A percentile compares a stretch with the other conserved stretches of the same genome.
Evolutionary conservation across 225 moss, liverwort and hornwort genomes (phyloP).

Genomic region (Bryoerythrophyllum caledonicum): DNA sequence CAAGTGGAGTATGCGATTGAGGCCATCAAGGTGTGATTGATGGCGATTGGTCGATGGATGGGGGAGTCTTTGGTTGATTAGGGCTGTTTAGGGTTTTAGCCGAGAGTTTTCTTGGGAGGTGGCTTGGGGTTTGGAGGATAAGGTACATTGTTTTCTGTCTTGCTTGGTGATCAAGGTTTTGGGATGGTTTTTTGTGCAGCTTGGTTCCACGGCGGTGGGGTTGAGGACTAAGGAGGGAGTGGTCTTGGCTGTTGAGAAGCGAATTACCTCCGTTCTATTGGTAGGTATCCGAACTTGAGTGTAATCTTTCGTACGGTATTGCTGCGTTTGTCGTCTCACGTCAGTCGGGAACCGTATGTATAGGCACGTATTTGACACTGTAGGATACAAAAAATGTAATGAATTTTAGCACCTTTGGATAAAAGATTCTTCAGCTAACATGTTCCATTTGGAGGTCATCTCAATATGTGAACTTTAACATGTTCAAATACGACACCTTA

Average conservation of each 20-base stretch:
- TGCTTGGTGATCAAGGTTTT: neutral
- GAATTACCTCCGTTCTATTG: conserved; percentile 51
- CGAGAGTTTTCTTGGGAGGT: neutral
- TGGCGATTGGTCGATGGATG: neutral
- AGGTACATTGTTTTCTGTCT: neutral
- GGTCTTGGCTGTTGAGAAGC: conserved; percentile 50
- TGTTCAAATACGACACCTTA: no score
- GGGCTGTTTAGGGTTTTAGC: conserved; percentile 17
- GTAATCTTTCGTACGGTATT: neutral
- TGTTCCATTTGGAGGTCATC: no score
- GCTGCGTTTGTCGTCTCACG: neutral
- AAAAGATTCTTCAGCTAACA: no score
- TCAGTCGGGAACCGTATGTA: no score
- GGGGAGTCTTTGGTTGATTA: neutral
- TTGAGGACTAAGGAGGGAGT: conserved; percentile 54
- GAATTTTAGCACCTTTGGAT: no score
- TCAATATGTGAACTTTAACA: no score
- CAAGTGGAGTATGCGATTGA: conserved; percentile 69
- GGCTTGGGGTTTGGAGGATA: neutral
- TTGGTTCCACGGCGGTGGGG: conserved; percentile 61
- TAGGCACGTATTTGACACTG: no score
- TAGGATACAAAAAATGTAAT: no score
- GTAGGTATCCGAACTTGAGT: conserved; percentile 19
- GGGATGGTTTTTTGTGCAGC: conserved; percentile 27
- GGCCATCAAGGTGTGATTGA: conserved; percentile 48